Conservation (phyloP, 768 basidiomycete species). For the Cystoderma amianthinum region DNA sequence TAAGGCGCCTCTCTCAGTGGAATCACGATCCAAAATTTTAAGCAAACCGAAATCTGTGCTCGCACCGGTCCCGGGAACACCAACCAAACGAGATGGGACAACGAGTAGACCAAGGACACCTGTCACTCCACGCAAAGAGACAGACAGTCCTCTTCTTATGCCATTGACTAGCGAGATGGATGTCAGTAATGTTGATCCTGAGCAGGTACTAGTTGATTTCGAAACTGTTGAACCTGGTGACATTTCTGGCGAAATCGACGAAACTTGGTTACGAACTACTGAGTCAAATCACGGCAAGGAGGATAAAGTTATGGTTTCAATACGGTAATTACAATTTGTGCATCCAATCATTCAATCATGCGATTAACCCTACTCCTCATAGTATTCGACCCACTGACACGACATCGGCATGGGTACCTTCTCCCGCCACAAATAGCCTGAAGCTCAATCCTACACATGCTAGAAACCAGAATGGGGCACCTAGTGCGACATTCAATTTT, state of each 20-base stretch:
- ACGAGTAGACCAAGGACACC: constrained; percentile 35
- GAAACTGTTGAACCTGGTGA: constrained; percentile 65
- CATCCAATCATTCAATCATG: constrained; percentile 3
- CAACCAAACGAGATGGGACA: constrained; percentile 32
- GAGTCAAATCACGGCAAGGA: constrained; percentile 55
- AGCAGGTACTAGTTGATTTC: constrained; percentile 72
- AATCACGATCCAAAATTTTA: constrained; percentile 14
- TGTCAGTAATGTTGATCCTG: constrained; percentile 64
- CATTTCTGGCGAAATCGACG: constrained; percentile 63
- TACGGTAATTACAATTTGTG: constrained; percentile 40
- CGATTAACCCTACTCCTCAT: too few species aligned
- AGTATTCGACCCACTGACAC: constrained; percentile 60
- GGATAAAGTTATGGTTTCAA: constrained; percentile 83
- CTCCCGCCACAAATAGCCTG: constrained; percentile 38
- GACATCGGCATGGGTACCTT: constrained; percentile 50
- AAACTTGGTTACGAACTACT: constrained; percentile 36
- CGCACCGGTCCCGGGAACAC: constrained; percentile 46
- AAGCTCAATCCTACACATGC: constrained; percentile 54
- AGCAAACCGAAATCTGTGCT: constrained; percentile 27
- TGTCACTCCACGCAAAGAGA: constrained; percentile 42
- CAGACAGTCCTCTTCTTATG: constrained; percentile 41
- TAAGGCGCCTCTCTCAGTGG: constrained; percentile 53
- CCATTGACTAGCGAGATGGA: constrained; percentile 64
- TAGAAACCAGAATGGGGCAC: constrained; percentile 28
- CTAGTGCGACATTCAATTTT: constrained; percentile 46